A percentile compares a stretch with the other conserved stretches of the same genome.
These are phyloP conservation scores for Cutaneotrichosporon mucoides DNA, from an alignment of 1,284 basidiomycete genomes.

Conservation along the genomic window DNA sequence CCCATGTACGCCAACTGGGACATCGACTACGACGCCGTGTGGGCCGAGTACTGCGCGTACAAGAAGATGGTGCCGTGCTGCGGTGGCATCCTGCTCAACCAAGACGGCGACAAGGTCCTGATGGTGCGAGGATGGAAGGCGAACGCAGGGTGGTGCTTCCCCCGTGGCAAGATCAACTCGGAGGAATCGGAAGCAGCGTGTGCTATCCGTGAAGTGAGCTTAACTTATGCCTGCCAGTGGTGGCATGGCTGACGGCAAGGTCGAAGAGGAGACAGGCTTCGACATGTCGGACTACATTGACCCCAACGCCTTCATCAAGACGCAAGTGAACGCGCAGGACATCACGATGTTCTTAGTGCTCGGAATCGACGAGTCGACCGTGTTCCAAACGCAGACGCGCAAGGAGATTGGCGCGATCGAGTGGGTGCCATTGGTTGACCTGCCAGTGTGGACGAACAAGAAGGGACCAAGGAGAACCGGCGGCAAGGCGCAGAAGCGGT, in stretches of 20 bases:
- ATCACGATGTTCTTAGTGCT: constrained; percentile 90
- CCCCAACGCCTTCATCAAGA: constrained; percentile 70
- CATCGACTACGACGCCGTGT: constrained; percentile 47
- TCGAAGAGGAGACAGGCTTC: constrained; percentile 90
- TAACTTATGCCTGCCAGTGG: too few species aligned
- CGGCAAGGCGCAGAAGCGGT: constrained; percentile 53
- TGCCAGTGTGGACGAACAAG: constrained; percentile 89
- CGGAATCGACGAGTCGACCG: constrained; percentile 81
- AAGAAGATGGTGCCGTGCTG: constrained; percentile 99
- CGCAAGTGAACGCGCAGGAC: constrained; percentile 81
- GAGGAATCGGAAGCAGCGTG: constrained; percentile 77
- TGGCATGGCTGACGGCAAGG: constrained; percentile 53
- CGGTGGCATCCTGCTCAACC: constrained; percentile 91
- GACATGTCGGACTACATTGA: constrained; percentile 70
- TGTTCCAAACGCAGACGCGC: constrained; percentile 87
- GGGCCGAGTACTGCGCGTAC: constrained; percentile 64
- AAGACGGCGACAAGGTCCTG: constrained; percentile 87
- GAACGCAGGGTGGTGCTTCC: constrained; percentile 95
- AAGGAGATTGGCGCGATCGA: constrained; percentile 99
- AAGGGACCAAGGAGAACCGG: constrained; percentile 53
- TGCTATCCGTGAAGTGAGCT: constrained; percentile 78
- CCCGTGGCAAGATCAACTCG: constrained; percentile 98
- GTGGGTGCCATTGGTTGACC: constrained; percentile 86
- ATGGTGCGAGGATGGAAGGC: constrained; percentile 98
- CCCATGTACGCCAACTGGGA: constrained; percentile 32